Evolutionary conservation across 1,139 yeast genomes (phyloP).

Genomic region (Zygosaccharomyces sapae): DNA sequence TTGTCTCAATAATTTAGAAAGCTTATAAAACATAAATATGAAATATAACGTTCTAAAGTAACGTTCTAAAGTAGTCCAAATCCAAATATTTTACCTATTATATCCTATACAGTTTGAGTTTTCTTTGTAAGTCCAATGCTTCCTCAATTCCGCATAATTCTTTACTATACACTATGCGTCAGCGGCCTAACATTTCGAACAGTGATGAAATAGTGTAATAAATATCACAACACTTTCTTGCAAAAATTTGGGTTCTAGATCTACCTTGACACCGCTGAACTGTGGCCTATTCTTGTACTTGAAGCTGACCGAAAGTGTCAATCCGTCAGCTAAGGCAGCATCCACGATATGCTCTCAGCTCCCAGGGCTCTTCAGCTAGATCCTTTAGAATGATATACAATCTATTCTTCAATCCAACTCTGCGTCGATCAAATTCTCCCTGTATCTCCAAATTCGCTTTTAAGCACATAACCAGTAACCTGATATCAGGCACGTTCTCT

Average conservation of each 20-base stretch:
- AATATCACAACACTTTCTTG: background rate
- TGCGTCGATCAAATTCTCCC: background rate
- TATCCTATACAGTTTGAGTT: background rate
- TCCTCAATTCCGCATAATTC: background rate
- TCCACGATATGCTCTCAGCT: background rate
- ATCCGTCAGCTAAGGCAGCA: background rate
- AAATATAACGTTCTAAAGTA: too few species aligned
- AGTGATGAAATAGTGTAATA: background rate
- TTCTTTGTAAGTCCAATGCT: background rate
- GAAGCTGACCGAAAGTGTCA: background rate
- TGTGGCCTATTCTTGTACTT: background rate
- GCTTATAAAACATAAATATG: background rate
- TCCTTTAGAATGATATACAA: background rate
- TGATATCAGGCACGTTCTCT: background rate
- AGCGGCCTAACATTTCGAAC: background rate
- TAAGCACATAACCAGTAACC: background rate
- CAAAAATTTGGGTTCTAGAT: background rate
- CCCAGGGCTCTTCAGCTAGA: background rate
- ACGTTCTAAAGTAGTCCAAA: background rate
- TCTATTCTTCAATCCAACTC: background rate
- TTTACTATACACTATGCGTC: background rate
- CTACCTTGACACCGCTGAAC: background rate
- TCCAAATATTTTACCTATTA: background rate
- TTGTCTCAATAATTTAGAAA: background rate
- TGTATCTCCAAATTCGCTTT: background rate